phyloP scores from a whole-genome alignment of 1,284 basidiomycete genomes.

The Mycosarcoma mackinlayi region DNA sequence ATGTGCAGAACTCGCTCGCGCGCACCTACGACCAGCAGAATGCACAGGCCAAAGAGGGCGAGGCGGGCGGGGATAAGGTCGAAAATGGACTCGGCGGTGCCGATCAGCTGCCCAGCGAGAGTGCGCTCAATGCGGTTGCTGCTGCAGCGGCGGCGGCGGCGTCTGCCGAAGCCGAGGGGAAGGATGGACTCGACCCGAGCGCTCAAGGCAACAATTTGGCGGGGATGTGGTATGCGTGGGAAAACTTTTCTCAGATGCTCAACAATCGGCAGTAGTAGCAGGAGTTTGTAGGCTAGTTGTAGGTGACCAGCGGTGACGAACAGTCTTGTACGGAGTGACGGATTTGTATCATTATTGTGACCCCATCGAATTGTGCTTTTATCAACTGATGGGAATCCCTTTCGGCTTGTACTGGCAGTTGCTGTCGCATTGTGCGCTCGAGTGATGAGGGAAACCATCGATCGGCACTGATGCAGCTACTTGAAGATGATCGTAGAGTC shows the following conservation, averaged over 20 bases:
- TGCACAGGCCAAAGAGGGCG: slow-evolving; percentile 17
- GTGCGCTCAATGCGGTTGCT: slow-evolving; percentile 43
- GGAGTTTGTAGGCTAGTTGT: no score
- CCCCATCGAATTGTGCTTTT: background rate
- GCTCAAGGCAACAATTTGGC: slow-evolving; percentile 44
- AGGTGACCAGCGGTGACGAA: background rate
- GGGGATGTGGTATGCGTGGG: slow-evolving; percentile 48
- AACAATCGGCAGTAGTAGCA: slow-evolving; percentile 54
- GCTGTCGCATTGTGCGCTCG: no score
- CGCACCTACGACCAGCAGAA: slow-evolving; percentile 46
- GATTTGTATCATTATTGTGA: slow-evolving; percentile 16
- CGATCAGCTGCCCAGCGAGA: slow-evolving; percentile 34
- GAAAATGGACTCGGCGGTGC: slow-evolving; percentile 23
- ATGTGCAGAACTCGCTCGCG: slow-evolving; percentile 44
- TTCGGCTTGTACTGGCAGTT: no score
- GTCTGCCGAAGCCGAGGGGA: slow-evolving; percentile 23
- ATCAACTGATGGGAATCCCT: no score
- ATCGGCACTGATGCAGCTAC: no score
- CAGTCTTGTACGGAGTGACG: background rate
- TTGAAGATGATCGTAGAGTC: no score
- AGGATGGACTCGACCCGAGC: slow-evolving; percentile 26
- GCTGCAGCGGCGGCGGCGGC: slow-evolving; percentile 40
- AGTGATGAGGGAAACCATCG: no score
- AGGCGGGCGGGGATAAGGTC: slow-evolving; percentile 10
- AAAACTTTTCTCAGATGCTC: slow-evolving; percentile 57